These are phyloP conservation scores for Serendipita indica DNA, from an alignment of 768 basidiomycete genomes.

Conservation along the genomic window DNA sequence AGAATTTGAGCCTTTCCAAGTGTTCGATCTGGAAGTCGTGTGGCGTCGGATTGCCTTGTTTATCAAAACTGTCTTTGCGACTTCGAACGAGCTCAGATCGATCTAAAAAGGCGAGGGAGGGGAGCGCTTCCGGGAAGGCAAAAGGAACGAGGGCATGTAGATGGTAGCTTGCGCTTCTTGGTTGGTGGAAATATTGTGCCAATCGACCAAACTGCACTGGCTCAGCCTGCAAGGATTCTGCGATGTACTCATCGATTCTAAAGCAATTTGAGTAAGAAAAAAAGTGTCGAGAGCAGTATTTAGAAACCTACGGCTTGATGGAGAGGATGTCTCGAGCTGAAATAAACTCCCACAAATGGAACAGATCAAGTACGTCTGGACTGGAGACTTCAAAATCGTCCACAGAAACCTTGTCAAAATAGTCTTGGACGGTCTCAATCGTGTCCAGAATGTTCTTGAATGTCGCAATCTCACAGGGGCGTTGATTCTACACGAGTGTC, in stretches of 20 bases:
- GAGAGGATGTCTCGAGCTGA: not conserved
- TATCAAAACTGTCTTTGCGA: conserved; percentile 48
- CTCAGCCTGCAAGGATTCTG: conserved; percentile 56
- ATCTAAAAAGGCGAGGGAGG: conserved; percentile 52
- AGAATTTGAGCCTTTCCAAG: conserved; percentile 3
- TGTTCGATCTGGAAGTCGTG: not conserved
- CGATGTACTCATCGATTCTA: conserved; percentile 45
- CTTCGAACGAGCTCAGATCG: conserved; percentile 47
- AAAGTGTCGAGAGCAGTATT: not conserved
- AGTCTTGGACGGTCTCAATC: not conserved
- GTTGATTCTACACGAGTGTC: not conserved
- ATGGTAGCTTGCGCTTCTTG: conserved; percentile 22
- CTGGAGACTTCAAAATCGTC: not conserved
- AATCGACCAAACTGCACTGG: conserved; percentile 59
- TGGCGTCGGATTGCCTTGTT: not conserved
- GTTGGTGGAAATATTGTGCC: conserved; percentile 47
- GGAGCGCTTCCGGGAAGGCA: conserved; percentile 61
- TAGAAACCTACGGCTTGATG: not conserved
- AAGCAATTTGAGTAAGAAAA: not conserved
- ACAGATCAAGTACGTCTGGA: not conserved
- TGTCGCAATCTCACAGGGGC: not conserved
- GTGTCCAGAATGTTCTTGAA: not conserved
- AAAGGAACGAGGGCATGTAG: conserved; percentile 45
- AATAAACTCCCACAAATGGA: not conserved
- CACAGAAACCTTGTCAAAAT: not conserved